Evolutionary conservation across 192 early-diverging fungal genomes (phyloP).

Genomic region (Phlyctochytrium bullatum): DNA sequence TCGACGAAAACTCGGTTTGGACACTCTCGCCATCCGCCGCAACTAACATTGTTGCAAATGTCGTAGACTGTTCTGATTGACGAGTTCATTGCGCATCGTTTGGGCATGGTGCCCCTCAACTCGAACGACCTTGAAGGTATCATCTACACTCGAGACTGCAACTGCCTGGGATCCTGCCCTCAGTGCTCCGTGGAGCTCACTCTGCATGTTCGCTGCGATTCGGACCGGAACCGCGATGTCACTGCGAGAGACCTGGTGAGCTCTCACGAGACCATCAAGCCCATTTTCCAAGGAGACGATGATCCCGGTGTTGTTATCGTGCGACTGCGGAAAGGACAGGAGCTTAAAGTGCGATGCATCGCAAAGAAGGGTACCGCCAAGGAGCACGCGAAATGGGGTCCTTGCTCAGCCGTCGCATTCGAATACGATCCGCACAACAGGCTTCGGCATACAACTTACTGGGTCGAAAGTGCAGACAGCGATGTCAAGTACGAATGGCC

Average conservation of each 20-base stretch:
- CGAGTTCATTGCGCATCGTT: constrained; percentile 92
- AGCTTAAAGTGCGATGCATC: constrained; percentile 83
- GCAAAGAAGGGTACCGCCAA: constrained; percentile 98
- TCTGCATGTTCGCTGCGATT: constrained; percentile 79
- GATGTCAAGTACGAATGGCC: constrained; percentile 82
- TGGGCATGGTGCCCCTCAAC: constrained; percentile 89
- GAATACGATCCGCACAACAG: constrained; percentile 98
- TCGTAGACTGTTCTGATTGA: constrained; percentile 83
- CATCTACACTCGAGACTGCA: constrained; percentile 71
- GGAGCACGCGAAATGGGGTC: constrained; percentile 97
- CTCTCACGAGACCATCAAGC: constrained; percentile 28
- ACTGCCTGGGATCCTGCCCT: constrained; percentile 70
- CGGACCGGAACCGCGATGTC: constrained; percentile 74
- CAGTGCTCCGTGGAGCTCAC: constrained; percentile 88
- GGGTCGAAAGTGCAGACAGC: constrained; percentile 80
- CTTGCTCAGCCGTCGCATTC: constrained; percentile 82
- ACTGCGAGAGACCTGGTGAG: constrained; percentile 78
- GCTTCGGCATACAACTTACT: constrained; percentile 85
- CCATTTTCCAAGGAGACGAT: constrained; percentile 41
- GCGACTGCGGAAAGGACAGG: constrained; percentile 90
- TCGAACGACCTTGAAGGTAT: constrained; percentile 76
- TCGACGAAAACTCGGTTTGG: constrained; percentile 77
- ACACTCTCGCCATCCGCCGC: neutral
- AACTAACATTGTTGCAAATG: neutral
- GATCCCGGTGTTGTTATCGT: constrained; percentile 79